A percentile compares a stretch with the other conserved stretches of the same genome.
Conservation (phyloP, 148 eudicot genomes). For the Diospyros lotus region DNA sequence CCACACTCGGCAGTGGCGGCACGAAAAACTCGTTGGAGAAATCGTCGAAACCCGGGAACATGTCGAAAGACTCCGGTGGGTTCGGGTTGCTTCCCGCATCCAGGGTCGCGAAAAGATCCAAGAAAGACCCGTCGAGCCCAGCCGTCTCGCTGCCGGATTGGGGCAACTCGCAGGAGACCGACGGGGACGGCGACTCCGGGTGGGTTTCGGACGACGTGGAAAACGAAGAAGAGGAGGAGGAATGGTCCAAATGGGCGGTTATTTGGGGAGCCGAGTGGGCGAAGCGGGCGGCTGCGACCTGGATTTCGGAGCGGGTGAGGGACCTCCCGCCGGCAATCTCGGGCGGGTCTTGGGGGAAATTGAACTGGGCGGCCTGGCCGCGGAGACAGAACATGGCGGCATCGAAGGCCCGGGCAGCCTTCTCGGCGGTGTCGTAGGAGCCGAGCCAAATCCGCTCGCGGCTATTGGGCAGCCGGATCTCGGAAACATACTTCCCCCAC, state of each 20-base stretch:
- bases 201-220: slow-evolving; percentile 18
- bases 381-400: slow-evolving; percentile 86
- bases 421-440: slow-evolving; percentile 51
- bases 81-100: slow-evolving; percentile 35
- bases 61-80: slow-evolving; percentile 33
- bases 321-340: slow-evolving; percentile 38
- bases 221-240: background rate
- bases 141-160: slow-evolving; percentile 21
- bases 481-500: slow-evolving; percentile 95
- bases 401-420: slow-evolving; percentile 91
- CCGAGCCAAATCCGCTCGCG: slow-evolving; percentile 91
- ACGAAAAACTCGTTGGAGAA: slow-evolving; percentile 25
- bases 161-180: slow-evolving; percentile 28
- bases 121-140: slow-evolving; percentile 31
- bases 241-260: background rate
- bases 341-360: slow-evolving; percentile 72
- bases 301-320: slow-evolving; percentile 53
- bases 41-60: slow-evolving; percentile 59
- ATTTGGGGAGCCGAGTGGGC: background rate
- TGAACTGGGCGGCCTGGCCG: slow-evolving; percentile 60
- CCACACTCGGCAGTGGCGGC: slow-evolving; percentile 21
- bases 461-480: slow-evolving; percentile 73
- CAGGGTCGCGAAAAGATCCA: slow-evolving; percentile 27
- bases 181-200: slow-evolving; percentile 21
- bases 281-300: slow-evolving; percentile 46